phyloP scores from a whole-genome alignment of 306 rosid species.

The Inga laurina region DNA sequence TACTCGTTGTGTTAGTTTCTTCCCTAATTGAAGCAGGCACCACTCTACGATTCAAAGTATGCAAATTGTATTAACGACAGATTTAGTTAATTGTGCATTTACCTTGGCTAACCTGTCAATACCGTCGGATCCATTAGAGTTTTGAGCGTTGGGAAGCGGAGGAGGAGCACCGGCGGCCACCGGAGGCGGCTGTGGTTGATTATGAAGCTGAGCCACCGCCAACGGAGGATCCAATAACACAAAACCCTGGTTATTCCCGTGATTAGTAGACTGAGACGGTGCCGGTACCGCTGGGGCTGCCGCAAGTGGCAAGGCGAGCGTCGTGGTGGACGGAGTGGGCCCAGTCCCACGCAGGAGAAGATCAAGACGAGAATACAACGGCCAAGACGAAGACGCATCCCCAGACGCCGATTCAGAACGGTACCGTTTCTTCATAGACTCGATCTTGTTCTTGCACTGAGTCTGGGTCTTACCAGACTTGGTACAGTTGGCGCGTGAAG shows the following conservation, averaged over 20 bases:
- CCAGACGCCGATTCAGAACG: slow-evolving; percentile 76
- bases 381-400: slow-evolving; percentile 74
- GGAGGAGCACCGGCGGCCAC: slow-evolving; percentile 21
- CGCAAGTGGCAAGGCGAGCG: background rate
- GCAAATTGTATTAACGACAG: background rate
- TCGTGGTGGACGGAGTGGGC: slow-evolving; percentile 29
- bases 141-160: slow-evolving; percentile 48
- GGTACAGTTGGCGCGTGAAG: slow-evolving; percentile 59
- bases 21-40: background rate
- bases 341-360: slow-evolving; percentile 77
- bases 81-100: background rate
- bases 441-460: slow-evolving; percentile 98
- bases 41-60: background rate
- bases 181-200: slow-evolving; percentile 21
- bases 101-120: slow-evolving; percentile 74
- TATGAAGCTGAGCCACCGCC: slow-evolving; percentile 36
- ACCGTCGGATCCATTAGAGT: slow-evolving; percentile 83
- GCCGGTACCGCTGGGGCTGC: background rate
- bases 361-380: slow-evolving; percentile 77
- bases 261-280: background rate
- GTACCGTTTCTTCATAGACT: slow-evolving; percentile 95
- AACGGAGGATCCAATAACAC: slow-evolving; percentile 54
- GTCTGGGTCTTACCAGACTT: slow-evolving; percentile 86
- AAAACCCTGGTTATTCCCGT: slow-evolving; percentile 41
- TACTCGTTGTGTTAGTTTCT: background rate